Base-by-base conservation (phyloP, 208 protist genomes). In the Leptomonas pyrrhocoris region DNA sequence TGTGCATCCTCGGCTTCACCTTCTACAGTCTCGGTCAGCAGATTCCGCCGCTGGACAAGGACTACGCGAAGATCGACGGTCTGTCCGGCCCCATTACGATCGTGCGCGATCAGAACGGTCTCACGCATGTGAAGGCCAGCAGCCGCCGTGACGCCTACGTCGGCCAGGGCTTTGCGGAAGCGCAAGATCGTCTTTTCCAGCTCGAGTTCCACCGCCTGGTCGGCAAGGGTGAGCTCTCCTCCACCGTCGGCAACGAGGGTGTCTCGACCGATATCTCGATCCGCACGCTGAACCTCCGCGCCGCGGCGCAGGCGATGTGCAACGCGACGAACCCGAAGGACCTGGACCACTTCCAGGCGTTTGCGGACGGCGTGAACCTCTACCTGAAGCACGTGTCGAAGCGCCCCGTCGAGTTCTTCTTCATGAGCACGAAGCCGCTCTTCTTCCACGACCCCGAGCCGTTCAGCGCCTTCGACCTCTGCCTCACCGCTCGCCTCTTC, bases 161-260 rank as follows among this genome's bases (percentile, higher is more conserved):
- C 57, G 85, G 81, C 23, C 85, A 91, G 65, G 82, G 85, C 54
- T 88, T 86, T 28, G 81, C 80, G 2, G 73, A 72, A 21, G 85
- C 85, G 31, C 85, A 91, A 71, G 82, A 88, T 54, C 69, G 85
- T 54, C 80, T 91, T 40, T 91, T 85, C 53, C 85, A 91, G 74
- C 68, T 88, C 11, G 81, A 88, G 63, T 88, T 86, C 54, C 74
- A 85, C 60, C 85, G 85, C 42, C 67, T 78, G 8, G 67, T 78
- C 2, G 74, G 66, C 18, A 64, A 71, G 30, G 82, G 82, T 13
- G 55, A 86, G 48, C 58, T 88, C 1, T 57, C 72, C 34, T 62
- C n/a, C 12, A 46, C 69, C 13, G 83, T 86, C 12, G 85, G 82
- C 54, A 67, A 57, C 7, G 58, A 73, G 40, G 82, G 65, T 54